Conservation (phyloP, 2,329 filamentous ascomycete species). For the Sporothrix protearum region DNA sequence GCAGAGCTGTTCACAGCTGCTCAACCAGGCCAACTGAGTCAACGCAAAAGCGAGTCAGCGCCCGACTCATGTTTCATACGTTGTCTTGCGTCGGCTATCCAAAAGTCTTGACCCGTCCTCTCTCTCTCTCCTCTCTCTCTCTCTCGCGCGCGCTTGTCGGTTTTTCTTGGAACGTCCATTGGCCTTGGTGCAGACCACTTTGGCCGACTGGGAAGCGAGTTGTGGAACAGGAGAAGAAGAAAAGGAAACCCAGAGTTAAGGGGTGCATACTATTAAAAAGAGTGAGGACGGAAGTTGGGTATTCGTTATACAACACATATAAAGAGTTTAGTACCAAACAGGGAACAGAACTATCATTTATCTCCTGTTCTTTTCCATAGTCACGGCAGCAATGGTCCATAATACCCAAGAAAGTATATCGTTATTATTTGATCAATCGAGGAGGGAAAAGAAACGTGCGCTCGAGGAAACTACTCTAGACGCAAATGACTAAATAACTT, state of each 20-base stretch:
- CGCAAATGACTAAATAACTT: not conserved
- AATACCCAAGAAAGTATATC: slow-evolving; percentile 10
- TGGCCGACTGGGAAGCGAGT: not conserved
- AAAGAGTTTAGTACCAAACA: not conserved
- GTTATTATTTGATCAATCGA: not conserved
- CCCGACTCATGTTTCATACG: not conserved
- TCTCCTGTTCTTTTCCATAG: not conserved
- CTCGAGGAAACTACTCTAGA: slow-evolving; percentile 8
- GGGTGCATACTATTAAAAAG: not conserved
- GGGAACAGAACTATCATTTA: too few relatives aligned
- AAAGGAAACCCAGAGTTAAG: not conserved
- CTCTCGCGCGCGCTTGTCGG: not conserved
- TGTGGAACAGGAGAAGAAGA: not conserved
- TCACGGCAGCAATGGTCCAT: not conserved
- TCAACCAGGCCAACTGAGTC: too few relatives aligned
- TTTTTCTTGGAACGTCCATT: not conserved
- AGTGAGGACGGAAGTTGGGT: not conserved
- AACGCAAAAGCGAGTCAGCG: not conserved
- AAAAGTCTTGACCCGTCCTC: not conserved
- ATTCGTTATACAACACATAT: not conserved
- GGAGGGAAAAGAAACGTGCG: not conserved
- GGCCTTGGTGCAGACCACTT: not conserved
- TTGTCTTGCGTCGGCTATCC: not conserved
- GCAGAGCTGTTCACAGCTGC: too few relatives aligned
- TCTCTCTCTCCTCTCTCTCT: not conserved